Evolutionary conservation across 768 basidiomycete species (phyloP), one percentile per base, ranked within the genome.

Genomic region (Serendipita vermifera): DNA sequence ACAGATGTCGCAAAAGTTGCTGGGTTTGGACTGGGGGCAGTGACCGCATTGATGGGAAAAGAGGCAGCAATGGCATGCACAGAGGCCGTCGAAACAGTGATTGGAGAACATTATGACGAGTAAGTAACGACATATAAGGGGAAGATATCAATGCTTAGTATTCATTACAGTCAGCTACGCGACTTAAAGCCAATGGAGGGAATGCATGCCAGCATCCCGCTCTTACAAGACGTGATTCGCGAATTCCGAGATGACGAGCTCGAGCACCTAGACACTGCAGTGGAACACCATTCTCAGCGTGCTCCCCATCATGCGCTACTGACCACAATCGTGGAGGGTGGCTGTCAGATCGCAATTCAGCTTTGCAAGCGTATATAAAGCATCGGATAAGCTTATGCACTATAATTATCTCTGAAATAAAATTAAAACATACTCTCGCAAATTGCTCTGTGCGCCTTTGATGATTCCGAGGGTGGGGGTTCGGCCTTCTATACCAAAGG

Each of bases 71-170:
- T 98, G 93, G 93, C 93, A 4, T 97, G 93, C 64, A 98, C 93
- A 0, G 93, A 98, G 68, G 93, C 93, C 0, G 92, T 98, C 17
- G 93, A 98, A 68, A 96, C 93, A 0, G 90, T 90, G 56, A 98
- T 98, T 54, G 93, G 93, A 36, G 93, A 98, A 68, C 93, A 98
- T 69, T 98, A 98, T 64, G 89, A 97, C 67, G 91, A 96, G 93
- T 94, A 66, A 65, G 88, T 77, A 11, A n/a, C 26, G 55, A 40
- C 33, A 56, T n/a, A 33, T 6, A 13, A 54, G 57, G 40, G 61
- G 41, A 54, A 35, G 33, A 33, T 14, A 20, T 48, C 56, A 26
- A 20, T 15, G 17, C 9, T 51, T 24, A 3, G 20, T 33, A 24
- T n/a, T 3, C 51, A 40, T 57, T 40, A 26, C 64, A 96, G 92